Evolutionary conservation across 2,329 filamentous ascomycete species (phyloP), one percentile per base, ranked within the genome.

Genomic region (Alternaria tenuissima): DNA sequence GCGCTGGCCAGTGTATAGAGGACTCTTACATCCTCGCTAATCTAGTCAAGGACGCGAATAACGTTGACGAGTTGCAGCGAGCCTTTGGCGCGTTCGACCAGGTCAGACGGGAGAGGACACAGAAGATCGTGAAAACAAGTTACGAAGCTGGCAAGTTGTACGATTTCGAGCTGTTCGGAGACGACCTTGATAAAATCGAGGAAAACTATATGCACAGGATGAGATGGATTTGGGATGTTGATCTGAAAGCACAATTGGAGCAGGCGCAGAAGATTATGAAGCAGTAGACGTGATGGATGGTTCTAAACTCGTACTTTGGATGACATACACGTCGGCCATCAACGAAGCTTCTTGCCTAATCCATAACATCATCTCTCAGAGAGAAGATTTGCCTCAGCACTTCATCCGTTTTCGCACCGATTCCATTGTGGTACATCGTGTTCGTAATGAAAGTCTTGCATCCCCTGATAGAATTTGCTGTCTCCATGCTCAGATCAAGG

Each of bases 391-490:
- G 86, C 68, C 86, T 87, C 70, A 97, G 81, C 18, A 97, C 87
- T 66, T 96, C 91, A 28, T 92, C 90, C 5, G 89, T 83, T 78
- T 88, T 91, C 52, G 85, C 84, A 60, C 92, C 85, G 43, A 97
- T 77, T 0, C 91, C 94, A 73, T 95, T 90, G 78, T 98, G 94
- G 73, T 95, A 95, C 84, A 96, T 87, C 24, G 85, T 84, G 76
- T 97, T 97, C 39, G 93, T 97, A 73, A 95, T 87, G 70, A 90
- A 95, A 41, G 92, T 88, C 81, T 92, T 93, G 74, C 88, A 90
- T 1, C 88, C 89, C 75, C 87, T 90, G 75, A 97, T 91, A 72
- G 89, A 86, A 41, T 81, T 81, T 9, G 92, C 92, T 16, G 93
- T 96, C 68, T 91, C 87, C 69, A 87, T 85, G 8, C 91, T 90